phyloP scores from a whole-genome alignment of 164 flowering plant species.

The Warburgia ugandensis region DNA sequence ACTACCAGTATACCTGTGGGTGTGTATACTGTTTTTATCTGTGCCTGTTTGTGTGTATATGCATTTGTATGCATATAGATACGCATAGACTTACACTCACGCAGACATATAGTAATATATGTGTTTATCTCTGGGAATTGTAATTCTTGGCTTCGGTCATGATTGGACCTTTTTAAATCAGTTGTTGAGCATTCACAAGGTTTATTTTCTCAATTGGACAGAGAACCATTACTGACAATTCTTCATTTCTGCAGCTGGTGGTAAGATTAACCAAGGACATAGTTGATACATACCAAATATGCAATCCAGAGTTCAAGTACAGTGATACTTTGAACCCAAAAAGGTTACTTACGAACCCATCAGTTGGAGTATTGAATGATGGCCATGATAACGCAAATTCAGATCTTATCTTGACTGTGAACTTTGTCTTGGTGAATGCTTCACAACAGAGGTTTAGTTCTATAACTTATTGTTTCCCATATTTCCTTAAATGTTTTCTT shows the following conservation, averaged over 20 bases:
- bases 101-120: too few species aligned
- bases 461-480: slow-evolving; percentile 8
- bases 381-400: slow-evolving; percentile 94
- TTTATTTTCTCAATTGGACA: slow-evolving; percentile 1
- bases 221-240: slow-evolving; percentile 4
- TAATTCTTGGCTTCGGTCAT: neutral
- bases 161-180: slow-evolving; percentile 3
- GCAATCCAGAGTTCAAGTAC: slow-evolving; percentile 81
- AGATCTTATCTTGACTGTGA: slow-evolving; percentile 76
- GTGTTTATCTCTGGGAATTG: too few species aligned
- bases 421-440: slow-evolving; percentile 56
- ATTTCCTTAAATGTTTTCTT: neutral
- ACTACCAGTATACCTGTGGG: too few species aligned
- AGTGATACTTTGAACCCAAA: slow-evolving; percentile 74
- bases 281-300: slow-evolving; percentile 71
- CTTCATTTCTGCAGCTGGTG: slow-evolving; percentile 57
- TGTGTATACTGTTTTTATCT: too few species aligned
- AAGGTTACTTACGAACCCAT: slow-evolving; percentile 84
- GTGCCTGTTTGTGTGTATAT: too few species aligned
- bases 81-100: too few species aligned
- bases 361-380: slow-evolving; percentile 83
- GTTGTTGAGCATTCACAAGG: neutral
- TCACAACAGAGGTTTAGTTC: slow-evolving; percentile 57
- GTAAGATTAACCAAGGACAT: slow-evolving; percentile 79
- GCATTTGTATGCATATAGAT: too few species aligned